Base-by-base conservation (phyloP, 2,329 filamentous ascomycete genomes). In the Neonectria punicea region DNA sequence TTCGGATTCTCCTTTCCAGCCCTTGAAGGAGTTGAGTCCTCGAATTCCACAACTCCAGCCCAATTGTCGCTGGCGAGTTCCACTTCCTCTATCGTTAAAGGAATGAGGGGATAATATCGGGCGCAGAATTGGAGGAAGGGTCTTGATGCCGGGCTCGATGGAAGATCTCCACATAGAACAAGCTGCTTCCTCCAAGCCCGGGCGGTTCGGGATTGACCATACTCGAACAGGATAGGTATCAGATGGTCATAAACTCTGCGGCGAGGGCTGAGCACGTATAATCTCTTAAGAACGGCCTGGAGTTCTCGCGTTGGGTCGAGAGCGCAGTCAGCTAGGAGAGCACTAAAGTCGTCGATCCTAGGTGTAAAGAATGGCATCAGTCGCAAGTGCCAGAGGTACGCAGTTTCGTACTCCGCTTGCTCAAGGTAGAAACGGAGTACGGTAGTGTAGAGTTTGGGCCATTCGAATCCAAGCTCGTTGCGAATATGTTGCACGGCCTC, bases 361-460 rank as follows among this genome's bases (percentile, higher is more conserved):
- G 84, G 80, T 8, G 79, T 79, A 66, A 86, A 85, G 11, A 74
- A 77, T 5, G 81, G 76, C 34, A 75, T 77, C 20, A 88, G 73
- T 5, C 77, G 80, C 5, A 83, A 43, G 67, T 88, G 85, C 85
- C 86, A 88, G 30, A 76, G 76, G 49, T 85, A 61, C 8, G 79
- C 82, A 50, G 78, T 73, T 1, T 76, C 74, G 55, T 79, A 80
- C 47, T 81, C 75, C 30, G 74, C 76, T 28, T 77, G 78, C 1
- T 73, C 75, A 5, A 88, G 75, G 51, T 83, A 82, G 66, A 78
- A 77, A 20, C 80, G 75, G 18, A 89, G 70, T 13, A 83, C 70
- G n/a, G 77, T 83, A n/a, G 75, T 73, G 67, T 88, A 87, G 2
- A 87, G 73, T 13, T 80, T 72, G 2, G 86, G 86, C 86, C 85